Evolutionary conservation across 352 stramenopile species (phyloP).

Genomic region (Globisporangium spinosum): DNA sequence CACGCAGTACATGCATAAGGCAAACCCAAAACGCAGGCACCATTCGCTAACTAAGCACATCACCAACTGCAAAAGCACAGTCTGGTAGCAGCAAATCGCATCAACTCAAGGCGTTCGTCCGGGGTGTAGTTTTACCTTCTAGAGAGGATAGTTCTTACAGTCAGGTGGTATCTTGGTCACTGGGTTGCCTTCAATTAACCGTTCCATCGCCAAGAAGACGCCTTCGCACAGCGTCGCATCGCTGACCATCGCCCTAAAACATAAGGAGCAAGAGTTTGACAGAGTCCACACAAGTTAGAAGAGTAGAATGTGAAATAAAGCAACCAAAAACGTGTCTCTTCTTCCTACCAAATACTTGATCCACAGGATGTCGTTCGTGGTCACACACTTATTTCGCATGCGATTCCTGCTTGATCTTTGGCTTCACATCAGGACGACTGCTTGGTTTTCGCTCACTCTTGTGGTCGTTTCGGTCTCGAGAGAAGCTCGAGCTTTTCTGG

Average conservation of each 20-base stretch:
- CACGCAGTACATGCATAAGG: conserved; percentile 9
- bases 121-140: conserved; percentile 4
- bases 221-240: background rate
- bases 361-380: background rate
- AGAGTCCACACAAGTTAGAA: background rate
- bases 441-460: conserved; percentile 9
- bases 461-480: conserved; percentile 13
- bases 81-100: conserved; percentile 1
- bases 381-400: conserved; percentile 4
- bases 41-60: background rate
- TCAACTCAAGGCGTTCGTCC: background rate
- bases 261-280: background rate
- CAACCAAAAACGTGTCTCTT: background rate
- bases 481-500: conserved; percentile 13
- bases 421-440: conserved; percentile 1
- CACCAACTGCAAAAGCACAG: background rate
- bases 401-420: conserved; percentile 17
- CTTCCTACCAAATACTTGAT: conserved; percentile 4
- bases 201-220: background rate
- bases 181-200: too few species aligned
- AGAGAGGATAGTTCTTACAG: background rate
- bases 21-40: conserved; percentile 2
- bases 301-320: background rate
- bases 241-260: background rate
- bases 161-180: background rate